Evolutionary conservation across 2,329 filamentous ascomycete species (phyloP).

Genomic region (Colletotrichum acutatum): DNA sequence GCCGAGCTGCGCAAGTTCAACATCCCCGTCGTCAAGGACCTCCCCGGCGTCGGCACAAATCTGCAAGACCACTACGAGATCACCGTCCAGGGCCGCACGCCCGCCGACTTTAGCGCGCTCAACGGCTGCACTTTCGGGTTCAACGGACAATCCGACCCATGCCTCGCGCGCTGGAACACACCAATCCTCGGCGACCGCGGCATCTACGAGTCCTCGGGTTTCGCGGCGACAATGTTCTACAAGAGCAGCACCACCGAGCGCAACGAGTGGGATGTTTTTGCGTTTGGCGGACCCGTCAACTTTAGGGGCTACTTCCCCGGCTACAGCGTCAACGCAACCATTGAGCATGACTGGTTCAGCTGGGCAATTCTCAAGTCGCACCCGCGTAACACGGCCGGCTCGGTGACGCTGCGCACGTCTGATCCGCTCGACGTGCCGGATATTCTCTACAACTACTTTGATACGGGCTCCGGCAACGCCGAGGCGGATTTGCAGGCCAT

Average conservation of each 20-base stretch:
- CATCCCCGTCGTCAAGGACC: slow-evolving; percentile 59
- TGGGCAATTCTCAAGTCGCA: slow-evolving; percentile 70
- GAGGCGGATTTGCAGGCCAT: slow-evolving; percentile 63
- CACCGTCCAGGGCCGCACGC: slow-evolving; percentile 54
- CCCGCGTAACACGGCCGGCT: slow-evolving; percentile 70
- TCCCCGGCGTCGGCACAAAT: slow-evolving; percentile 70
- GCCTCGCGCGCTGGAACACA: slow-evolving; percentile 43
- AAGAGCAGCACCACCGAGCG: slow-evolving; percentile 42
- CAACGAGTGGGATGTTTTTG: slow-evolving; percentile 45
- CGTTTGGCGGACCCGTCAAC: slow-evolving; percentile 51
- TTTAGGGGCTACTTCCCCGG: slow-evolving; percentile 54
- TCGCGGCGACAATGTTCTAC: slow-evolving; percentile 42
- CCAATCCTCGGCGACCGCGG: slow-evolving; percentile 54
- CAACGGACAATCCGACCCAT: slow-evolving; percentile 46
- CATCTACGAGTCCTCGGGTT: slow-evolving; percentile 41
- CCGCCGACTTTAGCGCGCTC: slow-evolving; percentile 49
- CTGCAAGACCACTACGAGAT: slow-evolving; percentile 68
- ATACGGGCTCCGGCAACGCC: slow-evolving; percentile 58
- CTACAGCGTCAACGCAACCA: slow-evolving; percentile 45
- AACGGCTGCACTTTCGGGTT: slow-evolving; percentile 43
- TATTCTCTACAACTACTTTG: slow-evolving; percentile 73
- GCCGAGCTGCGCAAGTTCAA: slow-evolving; percentile 49
- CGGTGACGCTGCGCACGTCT: slow-evolving; percentile 67
- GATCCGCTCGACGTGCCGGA: slow-evolving; percentile 73
- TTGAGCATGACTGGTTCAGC: slow-evolving; percentile 52